Evolutionary conservation across 768 basidiomycete species (phyloP).

Genomic region (Agaricus blazei): DNA sequence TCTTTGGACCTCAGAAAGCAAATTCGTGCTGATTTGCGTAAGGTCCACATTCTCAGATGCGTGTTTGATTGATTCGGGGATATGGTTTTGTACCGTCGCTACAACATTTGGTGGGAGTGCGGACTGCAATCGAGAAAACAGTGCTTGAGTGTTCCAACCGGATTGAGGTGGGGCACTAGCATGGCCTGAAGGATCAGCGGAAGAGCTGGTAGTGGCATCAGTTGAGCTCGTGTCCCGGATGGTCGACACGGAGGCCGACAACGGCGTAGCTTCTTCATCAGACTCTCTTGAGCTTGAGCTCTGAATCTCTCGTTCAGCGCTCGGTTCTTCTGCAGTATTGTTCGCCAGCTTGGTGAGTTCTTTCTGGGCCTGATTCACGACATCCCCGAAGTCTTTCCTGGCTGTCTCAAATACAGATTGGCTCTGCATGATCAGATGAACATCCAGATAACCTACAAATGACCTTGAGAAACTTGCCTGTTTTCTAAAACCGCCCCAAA

Average conservation of each 20-base stretch:
- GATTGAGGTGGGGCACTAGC: slow-evolving; percentile 13
- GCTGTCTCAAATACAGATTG: slow-evolving; percentile 65
- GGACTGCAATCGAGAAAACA: slow-evolving; percentile 69
- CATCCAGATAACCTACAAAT: not conserved
- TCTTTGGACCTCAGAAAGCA: slow-evolving; percentile 62
- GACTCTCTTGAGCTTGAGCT: not conserved
- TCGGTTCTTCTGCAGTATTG: not conserved
- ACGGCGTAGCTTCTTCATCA: slow-evolving; percentile 4
- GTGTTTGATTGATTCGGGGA: slow-evolving; percentile 63
- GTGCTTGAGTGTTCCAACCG: slow-evolving; percentile 30
- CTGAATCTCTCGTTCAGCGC: not conserved
- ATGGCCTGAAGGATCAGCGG: not conserved
- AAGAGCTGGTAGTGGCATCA: not conserved
- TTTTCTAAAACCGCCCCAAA: slow-evolving; percentile 90
- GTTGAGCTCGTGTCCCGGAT: not conserved
- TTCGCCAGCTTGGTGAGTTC: slow-evolving; percentile 54
- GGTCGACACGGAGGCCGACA: slow-evolving; percentile 12
- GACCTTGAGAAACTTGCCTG: slow-evolving; percentile 48
- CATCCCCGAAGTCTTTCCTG: slow-evolving; percentile 65
- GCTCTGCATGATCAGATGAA: slow-evolving; percentile 39
- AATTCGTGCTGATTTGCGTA: slow-evolving; percentile 57
- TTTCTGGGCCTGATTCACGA: slow-evolving; percentile 76
- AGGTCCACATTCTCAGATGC: slow-evolving; percentile 63
- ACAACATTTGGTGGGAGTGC: slow-evolving; percentile 74
- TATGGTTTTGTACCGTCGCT: slow-evolving; percentile 57